phyloP scores from a whole-genome alignment of 306 rosid species.

The Rosa lucieae region DNA sequence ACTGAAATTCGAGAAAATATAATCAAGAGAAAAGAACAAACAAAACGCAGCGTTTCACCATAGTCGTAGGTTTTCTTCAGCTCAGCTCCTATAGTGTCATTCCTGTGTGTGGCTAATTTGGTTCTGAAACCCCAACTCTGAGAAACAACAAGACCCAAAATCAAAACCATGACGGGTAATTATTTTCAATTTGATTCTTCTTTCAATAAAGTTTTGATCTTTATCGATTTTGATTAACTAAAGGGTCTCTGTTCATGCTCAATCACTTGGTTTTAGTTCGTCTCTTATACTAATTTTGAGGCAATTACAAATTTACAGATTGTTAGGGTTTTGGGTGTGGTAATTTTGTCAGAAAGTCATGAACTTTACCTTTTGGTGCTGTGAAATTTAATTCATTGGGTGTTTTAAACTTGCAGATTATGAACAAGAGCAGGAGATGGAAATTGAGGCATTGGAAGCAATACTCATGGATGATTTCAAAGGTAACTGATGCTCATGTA shows the following conservation, averaged over 20 bases:
- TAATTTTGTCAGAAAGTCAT: not conserved
- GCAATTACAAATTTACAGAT: not conserved
- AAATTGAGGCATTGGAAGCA: conserved; percentile 96
- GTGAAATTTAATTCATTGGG: conserved; percentile 1
- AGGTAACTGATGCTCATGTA: conserved; percentile 43
- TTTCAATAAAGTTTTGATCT: not conserved
- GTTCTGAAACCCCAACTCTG: conserved; percentile 13
- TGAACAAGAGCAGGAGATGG: conserved; percentile 91
- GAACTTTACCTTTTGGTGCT: not conserved
- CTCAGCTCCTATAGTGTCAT: not conserved
- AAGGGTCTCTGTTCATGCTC: not conserved
- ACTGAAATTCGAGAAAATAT: no score
- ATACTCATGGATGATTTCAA: conserved; percentile 96
- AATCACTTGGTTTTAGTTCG: not conserved
- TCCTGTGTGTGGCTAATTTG: conserved; percentile 1
- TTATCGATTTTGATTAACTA: not conserved
- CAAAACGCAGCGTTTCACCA: not conserved
- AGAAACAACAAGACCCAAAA: conserved; percentile 12
- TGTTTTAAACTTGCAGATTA: conserved; percentile 43
- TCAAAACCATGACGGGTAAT: conserved; percentile 64
- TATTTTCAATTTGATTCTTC: not conserved
- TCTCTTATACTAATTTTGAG: not conserved
- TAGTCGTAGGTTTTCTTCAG: conserved; percentile 10
- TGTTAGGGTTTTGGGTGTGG: conserved; percentile 2
- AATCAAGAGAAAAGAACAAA: not conserved